Evolutionary conservation across 371 early-diverging fungal genomes (phyloP), one percentile per base, ranked within the genome.

Genomic region (Mortierella sp.): DNA sequence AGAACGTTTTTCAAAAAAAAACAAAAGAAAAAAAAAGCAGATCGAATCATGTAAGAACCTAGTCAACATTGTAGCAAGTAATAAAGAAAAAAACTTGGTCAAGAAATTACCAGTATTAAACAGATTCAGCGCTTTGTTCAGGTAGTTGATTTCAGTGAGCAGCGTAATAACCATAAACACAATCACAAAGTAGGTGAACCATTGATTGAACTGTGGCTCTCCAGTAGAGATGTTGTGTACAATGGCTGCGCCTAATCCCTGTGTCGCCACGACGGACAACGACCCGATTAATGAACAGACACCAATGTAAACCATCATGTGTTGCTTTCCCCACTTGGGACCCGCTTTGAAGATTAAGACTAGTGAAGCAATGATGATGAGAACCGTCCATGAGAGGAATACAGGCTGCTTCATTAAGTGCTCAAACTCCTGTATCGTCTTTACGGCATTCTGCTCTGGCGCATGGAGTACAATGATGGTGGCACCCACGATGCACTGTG

Each of bases 81-180:
- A 58, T 30, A 47, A 57, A 9, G 55, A 24, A 59, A 37, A 18
- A 20, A 14, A 45, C n/a, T 45, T 30, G 3, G 14, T 40, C 12
- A 30, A 61, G 8, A 39, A 10, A 22, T 43, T 78, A 78, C 78
- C 78, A 11, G 98, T 97, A 64, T 95, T 95, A 84, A 97, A 98
- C 30, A 95, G 73, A 73, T 97, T 97, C 49, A 98, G 88, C 8
- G 98, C 97, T 84, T 98, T 98, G 88, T 98, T 98, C 66, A 98
- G 93, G 81, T 97, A 98, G 78, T 96, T 96, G 83, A 97, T 95
- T 83, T 98, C 96, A 5, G 95, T 89, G 26, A 96, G 71, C 32
- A 97, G 90, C 30, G 96, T 97, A 20, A 92, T 84, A 10, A 91
- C 84, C n/a, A 97, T 95, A 18, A 94, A 90, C 2, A 88, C 85